A percentile compares a stretch with the other conserved stretches of the same genome.
Evolutionary conservation across 345 rosid species (phyloP).

Genomic region (Kandelia obovata): DNA sequence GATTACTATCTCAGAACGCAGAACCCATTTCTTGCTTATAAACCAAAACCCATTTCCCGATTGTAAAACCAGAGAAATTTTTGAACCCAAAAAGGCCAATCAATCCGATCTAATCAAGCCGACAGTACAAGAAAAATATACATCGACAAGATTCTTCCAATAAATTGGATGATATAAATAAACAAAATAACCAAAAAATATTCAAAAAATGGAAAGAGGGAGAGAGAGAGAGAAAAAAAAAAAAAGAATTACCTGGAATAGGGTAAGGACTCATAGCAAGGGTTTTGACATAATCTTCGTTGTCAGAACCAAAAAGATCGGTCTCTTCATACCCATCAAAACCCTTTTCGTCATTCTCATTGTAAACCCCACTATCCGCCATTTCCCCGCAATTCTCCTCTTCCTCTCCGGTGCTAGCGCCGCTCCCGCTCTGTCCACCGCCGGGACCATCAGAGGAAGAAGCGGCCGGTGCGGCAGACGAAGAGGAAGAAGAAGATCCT

Average conservation of each 20-base stretch:
- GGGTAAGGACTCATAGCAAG: conserved; percentile 54
- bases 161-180: neutral
- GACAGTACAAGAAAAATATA: neutral
- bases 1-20: too few species aligned
- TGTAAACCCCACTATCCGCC: conserved; percentile 21
- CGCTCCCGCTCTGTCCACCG: conserved; percentile 21
- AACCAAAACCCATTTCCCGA: too few species aligned
- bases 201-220: neutral
- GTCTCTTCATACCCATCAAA: conserved; percentile 30
- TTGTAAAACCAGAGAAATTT: too few species aligned
- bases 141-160: neutral
- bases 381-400: conserved; percentile 48
- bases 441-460: conserved; percentile 4
- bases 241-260: conserved; percentile 57
- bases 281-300: conserved; percentile 83
- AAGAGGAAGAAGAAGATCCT: conserved; percentile 24
- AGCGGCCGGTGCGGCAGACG: conserved; percentile 1
- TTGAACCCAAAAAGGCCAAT: too few species aligned
- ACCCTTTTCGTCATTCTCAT: conserved; percentile 14
- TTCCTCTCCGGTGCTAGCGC: conserved; percentile 38
- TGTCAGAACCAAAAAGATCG: conserved; percentile 92
- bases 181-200: neutral
- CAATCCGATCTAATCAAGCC: too few species aligned
- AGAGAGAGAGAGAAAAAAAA: neutral
- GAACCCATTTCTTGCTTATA: too few species aligned